phyloP scores from a whole-genome alignment of 169 alveolate species.

The Theileria parva region DNA sequence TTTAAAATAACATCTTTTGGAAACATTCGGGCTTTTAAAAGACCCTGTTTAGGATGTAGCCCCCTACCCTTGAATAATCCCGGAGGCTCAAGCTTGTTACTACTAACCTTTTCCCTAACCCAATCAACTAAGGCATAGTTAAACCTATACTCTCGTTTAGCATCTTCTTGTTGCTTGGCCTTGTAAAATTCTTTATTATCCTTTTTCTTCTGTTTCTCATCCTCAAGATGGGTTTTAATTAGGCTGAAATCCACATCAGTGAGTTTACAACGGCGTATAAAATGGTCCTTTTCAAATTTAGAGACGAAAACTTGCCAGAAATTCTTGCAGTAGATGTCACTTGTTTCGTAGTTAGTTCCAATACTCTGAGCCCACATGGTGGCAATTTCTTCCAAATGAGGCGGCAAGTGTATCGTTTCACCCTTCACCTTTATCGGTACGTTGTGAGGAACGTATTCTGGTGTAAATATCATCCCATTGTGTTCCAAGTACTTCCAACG shows the following conservation, averaged over 20 bases:
- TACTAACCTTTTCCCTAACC: slow-evolving; percentile 91
- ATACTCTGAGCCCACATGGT: slow-evolving; percentile 92
- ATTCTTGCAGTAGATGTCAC: slow-evolving; percentile 88
- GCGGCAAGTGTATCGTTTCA: slow-evolving; percentile 81
- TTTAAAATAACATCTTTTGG: slow-evolving; percentile 94
- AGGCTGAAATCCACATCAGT: slow-evolving; percentile 88
- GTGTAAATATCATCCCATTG: slow-evolving; percentile 87
- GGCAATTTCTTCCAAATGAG: slow-evolving; percentile 97
- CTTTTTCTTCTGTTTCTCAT: slow-evolving; percentile 77
- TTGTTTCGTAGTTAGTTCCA: slow-evolving; percentile 91
- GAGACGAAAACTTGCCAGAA: slow-evolving; percentile 84
- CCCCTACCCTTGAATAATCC: slow-evolving; percentile 99
- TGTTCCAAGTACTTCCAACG: slow-evolving; percentile 89
- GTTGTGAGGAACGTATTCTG: slow-evolving; percentile 85
- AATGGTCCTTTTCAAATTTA: slow-evolving; percentile 68
- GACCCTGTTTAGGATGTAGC: slow-evolving; percentile 97
- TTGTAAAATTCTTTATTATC: slow-evolving; percentile 84
- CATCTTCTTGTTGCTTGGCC: slow-evolving; percentile 77
- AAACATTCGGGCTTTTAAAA: slow-evolving; percentile 82
- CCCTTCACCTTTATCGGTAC: slow-evolving; percentile 87
- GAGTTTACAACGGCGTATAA: slow-evolving; percentile 60
- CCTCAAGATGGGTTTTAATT: slow-evolving; percentile 85
- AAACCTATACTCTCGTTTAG: slow-evolving; percentile 71
- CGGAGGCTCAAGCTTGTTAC: slow-evolving; percentile 96
- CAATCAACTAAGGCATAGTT: slow-evolving; percentile 81